Percentiles rank a stretch among this genome's conserved stretches.
Evolutionary conservation across 2,329 filamentous ascomycete species (phyloP).

Genomic region (Fusarium buxicola): DNA sequence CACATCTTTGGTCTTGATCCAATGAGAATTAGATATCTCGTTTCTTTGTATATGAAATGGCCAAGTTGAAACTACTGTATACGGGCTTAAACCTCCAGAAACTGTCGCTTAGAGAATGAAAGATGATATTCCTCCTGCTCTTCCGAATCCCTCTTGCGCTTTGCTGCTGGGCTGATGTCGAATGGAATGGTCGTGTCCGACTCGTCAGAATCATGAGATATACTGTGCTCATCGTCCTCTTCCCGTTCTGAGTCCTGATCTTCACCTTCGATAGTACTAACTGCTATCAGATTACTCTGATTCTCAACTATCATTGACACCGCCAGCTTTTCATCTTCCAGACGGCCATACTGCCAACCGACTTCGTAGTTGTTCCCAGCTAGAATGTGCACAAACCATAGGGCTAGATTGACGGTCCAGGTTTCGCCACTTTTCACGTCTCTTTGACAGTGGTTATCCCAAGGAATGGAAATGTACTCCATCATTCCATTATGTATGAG

Average conservation of each 20-base stretch:
- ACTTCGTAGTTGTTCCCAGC: slow-evolving; percentile 26
- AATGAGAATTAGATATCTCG: too few species aligned
- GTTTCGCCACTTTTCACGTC: not conserved
- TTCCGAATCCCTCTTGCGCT: not conserved
- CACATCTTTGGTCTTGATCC: too few species aligned
- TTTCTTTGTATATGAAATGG: too few species aligned
- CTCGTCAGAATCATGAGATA: not conserved
- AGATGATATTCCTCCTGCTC: not conserved
- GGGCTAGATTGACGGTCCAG: slow-evolving; percentile 28
- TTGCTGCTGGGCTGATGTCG: not conserved
- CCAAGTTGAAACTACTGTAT: too few species aligned
- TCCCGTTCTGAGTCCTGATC: not conserved
- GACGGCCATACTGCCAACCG: slow-evolving; percentile 14
- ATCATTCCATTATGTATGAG: slow-evolving; percentile 26
- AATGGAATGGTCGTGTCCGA: not conserved
- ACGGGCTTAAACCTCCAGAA: too few species aligned
- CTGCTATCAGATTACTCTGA: too few species aligned
- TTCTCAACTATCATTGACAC: not conserved
- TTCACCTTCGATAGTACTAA: not conserved
- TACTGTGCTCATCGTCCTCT: too few species aligned
- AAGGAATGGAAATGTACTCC: slow-evolving; percentile 33
- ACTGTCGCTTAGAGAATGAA: slow-evolving; percentile 1
- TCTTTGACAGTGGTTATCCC: slow-evolving; percentile 15
- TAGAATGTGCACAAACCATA: slow-evolving; percentile 35
- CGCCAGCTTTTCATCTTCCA: slow-evolving; percentile 1